Evolutionary conservation across 441 rosid species (phyloP).

Genomic region (Bocquillonia castaneifolia): DNA sequence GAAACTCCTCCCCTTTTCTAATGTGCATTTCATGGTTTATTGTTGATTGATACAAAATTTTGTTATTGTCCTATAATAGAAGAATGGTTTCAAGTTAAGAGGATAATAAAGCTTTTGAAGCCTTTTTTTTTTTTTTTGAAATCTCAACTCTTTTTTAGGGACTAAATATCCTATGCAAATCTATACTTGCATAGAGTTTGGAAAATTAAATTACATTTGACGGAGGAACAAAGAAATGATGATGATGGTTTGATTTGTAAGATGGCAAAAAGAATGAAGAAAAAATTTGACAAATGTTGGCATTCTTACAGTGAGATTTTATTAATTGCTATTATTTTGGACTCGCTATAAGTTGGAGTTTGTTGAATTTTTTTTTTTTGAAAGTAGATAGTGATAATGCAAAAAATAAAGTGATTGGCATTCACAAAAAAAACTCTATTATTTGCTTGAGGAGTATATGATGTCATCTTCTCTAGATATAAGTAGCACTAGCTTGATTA

Average conservation of each 20-base stretch:
- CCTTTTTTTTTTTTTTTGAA: background rate
- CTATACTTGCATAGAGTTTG: slow-evolving; percentile 5
- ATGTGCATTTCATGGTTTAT: background rate
- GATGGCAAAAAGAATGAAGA: background rate
- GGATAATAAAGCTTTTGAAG: background rate
- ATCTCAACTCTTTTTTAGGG: background rate
- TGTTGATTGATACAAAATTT: background rate
- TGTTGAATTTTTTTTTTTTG: background rate
- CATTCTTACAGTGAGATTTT: background rate
- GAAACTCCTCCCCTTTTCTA: background rate
- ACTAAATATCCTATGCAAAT: background rate
- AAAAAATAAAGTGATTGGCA: background rate
- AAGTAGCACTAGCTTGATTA: background rate
- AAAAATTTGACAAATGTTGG: slow-evolving; percentile 5
- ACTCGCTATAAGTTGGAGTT: slow-evolving; percentile 2
- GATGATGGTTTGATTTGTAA: background rate
- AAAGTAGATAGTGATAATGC: background rate
- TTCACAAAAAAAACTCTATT: background rate
- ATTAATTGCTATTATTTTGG: background rate
- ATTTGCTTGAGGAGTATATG: background rate
- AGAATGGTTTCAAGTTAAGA: background rate
- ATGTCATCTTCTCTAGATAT: background rate
- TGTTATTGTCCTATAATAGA: background rate
- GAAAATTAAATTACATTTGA: background rate
- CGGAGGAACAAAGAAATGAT: background rate